Base-by-base conservation (phyloP, 2,329 filamentous ascomycete species). In the Hypomyces rosellus region DNA sequence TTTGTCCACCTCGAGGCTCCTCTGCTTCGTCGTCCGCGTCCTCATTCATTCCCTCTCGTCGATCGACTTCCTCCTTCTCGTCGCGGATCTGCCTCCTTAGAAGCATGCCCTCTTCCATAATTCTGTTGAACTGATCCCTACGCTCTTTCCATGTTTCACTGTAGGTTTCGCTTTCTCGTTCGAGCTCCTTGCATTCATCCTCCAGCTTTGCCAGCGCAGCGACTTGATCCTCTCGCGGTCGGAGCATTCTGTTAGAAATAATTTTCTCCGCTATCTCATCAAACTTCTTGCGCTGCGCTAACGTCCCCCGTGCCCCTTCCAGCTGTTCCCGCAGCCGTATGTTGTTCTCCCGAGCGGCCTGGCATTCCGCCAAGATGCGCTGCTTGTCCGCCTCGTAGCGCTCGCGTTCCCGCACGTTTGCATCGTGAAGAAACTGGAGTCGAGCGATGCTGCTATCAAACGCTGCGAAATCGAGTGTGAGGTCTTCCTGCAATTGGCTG, bases 1-100 rank as follows among this genome's bases (percentile, higher is more conserved):
- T 81, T 41, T 73, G 70, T 11, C 73, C 77, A 2, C 68, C 70
- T 33, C 68, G 63, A 18, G 70, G 66, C 3, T 68, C 68, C 49
- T 77, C 77, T 5, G 67, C 78, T 13, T 77, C 75, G 30, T 84
- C 82, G 58, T 85, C 84, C 14, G 74, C 80, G 44, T 82, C 84
- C 56, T 82, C 83, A 50, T 82, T 80, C 82, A 89, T 89, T 30
- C 89, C 89, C 67, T 95, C 89, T 49, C 89, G 80, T 39, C 89
- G 77, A 69, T 96, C 90, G 0, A 93, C 88, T 69, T 96, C 90
- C 66, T 96, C 91, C 71, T 96, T 95, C 74, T 96, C 92, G 62
- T 96, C 91, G 54, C 90, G 84, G 62, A 97, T 96, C 65, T 95
- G 77, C 45, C 88, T 78, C 51, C 91, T 76, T 66, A 97, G 77